Percentiles rank a stretch among this genome's conserved stretches.
phyloP scores from a whole-genome alignment of 495 filamentous ascomycete species.

The Aspergillus nanangensis region DNA sequence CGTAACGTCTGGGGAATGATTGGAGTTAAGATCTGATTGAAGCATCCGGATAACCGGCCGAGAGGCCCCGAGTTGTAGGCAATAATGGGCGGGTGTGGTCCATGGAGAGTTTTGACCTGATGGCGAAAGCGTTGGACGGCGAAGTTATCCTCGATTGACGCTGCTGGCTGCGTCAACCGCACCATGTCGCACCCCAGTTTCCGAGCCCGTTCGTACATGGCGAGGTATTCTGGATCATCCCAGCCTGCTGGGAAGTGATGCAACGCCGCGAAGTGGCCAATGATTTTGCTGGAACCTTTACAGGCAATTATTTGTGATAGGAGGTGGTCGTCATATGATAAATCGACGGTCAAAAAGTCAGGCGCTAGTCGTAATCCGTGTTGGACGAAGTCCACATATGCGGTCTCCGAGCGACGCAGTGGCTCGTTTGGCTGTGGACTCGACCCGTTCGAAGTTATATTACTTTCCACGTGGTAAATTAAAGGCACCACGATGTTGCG shows the following conservation, averaged over 20 bases:
- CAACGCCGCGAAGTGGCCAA: slow-evolving; percentile 55
- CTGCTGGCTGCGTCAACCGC: slow-evolving; percentile 39
- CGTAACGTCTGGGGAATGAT: slow-evolving; percentile 40
- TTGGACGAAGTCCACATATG: slow-evolving; percentile 58
- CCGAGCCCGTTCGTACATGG: slow-evolving; percentile 37
- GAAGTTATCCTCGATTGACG: slow-evolving; percentile 34
- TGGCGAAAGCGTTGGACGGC: slow-evolving; percentile 38
- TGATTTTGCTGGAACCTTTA: slow-evolving; percentile 60
- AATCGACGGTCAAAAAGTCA: slow-evolving; percentile 64
- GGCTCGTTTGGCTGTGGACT: slow-evolving; percentile 19
- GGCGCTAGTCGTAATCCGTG: slow-evolving; percentile 66
- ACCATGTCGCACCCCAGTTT: slow-evolving; percentile 47
- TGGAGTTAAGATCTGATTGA: slow-evolving; percentile 62
- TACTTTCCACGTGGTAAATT: slow-evolving; percentile 43
- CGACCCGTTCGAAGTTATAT: slow-evolving; percentile 14
- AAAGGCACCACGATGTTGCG: slow-evolving; percentile 58
- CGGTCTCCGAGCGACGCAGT: slow-evolving; percentile 27
- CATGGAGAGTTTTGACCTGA: slow-evolving; percentile 24
- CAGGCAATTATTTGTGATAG: slow-evolving; percentile 50
- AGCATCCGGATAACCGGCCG: slow-evolving; percentile 59
- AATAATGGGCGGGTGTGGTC: slow-evolving; percentile 47
- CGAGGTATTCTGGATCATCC: slow-evolving; percentile 30
- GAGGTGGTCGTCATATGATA: slow-evolving; percentile 50
- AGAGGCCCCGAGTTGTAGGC: slow-evolving; percentile 67
- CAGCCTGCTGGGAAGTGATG: slow-evolving; percentile 41